Conservation (phyloP, 148 eudicot genomes). For the Fallopia convolvulus region DNA sequence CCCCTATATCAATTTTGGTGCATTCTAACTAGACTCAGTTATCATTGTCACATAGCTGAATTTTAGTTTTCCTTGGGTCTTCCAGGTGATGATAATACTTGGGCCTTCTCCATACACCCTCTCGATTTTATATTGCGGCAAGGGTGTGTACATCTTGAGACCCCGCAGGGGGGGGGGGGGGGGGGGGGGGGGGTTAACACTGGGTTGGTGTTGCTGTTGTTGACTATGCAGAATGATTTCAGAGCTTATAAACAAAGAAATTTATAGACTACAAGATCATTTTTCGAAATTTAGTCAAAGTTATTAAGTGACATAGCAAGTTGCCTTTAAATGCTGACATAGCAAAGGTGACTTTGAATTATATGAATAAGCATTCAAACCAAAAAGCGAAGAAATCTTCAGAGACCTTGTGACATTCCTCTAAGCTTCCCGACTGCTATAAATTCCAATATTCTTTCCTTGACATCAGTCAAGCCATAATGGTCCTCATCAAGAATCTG, state of each 20-base stretch:
- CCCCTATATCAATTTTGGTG: too few species aligned
- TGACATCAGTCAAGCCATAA: constrained; percentile 92
- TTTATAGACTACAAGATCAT: not conserved
- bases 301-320: not conserved
- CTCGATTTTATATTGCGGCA: too few species aligned
- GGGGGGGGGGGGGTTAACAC: too few species aligned
- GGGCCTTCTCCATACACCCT: too few species aligned
- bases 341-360: not conserved
- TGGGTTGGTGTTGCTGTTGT: too few species aligned
- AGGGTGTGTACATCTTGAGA: too few species aligned
- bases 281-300: not conserved
- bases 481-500: constrained; percentile 92
- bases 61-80: too few species aligned
- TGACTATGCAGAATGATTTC: not conserved
- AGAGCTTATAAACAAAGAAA: not conserved
- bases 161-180: too few species aligned
- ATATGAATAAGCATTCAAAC: not conserved
- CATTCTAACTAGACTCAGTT: too few species aligned
- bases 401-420: constrained; percentile 88
- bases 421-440: constrained; percentile 97
- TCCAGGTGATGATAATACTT: too few species aligned
- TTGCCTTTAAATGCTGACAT: not conserved
- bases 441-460: constrained; percentile 94
- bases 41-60: too few species aligned
- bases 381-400: constrained; percentile 4